Evolutionary conservation across 2,329 filamentous ascomycete genomes (phyloP).

Genomic region (Fusarium fracticaudum): DNA sequence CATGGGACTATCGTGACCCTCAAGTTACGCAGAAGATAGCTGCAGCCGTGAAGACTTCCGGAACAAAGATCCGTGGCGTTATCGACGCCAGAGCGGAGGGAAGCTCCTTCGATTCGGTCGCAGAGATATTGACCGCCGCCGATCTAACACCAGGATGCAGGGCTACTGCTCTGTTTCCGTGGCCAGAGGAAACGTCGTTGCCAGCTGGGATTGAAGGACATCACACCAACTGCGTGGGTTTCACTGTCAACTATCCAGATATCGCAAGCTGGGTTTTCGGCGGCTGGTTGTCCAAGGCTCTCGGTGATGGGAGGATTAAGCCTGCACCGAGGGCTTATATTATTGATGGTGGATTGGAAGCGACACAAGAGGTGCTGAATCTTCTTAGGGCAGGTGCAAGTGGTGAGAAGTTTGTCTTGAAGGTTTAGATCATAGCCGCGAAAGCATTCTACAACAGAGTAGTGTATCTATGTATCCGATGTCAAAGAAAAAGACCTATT

Average conservation of each 20-base stretch:
- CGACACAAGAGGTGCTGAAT: background rate
- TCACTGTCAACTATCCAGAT: fast-evolving
- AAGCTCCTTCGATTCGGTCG: background rate
- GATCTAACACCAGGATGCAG: fast-evolving
- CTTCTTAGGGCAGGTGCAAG: background rate
- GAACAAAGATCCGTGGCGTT: background rate
- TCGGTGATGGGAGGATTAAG: background rate
- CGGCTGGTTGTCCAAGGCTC: background rate
- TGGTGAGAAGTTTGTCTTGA: background rate
- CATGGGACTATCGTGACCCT: background rate
- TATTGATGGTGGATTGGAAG: background rate
- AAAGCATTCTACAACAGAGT: too few species aligned
- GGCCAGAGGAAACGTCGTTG: fast-evolving
- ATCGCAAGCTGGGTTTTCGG: background rate
- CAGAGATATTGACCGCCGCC: fast-evolving
- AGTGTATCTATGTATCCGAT: too few species aligned
- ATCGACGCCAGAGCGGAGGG: background rate
- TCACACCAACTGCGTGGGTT: background rate
- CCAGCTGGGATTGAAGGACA: background rate
- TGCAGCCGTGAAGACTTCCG: fast-evolving
- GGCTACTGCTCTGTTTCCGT: background rate
- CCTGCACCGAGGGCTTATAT: background rate
- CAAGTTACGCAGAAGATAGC: background rate
- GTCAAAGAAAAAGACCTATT: too few species aligned
- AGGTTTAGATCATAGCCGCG: background rate